Conservation (phyloP, 2,329 filamentous ascomycete species). For the Calonectria leucothoes region DNA sequence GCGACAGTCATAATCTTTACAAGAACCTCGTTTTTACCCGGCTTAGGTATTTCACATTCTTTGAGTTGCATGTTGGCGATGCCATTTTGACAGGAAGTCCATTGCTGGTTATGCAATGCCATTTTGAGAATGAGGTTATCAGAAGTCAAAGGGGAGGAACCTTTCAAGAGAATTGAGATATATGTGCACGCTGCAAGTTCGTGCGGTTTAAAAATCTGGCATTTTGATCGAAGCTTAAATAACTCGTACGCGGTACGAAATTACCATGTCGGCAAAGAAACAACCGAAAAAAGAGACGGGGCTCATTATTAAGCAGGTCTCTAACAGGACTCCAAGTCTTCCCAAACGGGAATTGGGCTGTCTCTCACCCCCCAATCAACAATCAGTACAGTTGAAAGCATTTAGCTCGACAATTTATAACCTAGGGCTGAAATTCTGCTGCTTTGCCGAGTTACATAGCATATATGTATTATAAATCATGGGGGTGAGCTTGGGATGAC, state of each 20-base stretch:
- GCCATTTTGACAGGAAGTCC: constrained; percentile 67
- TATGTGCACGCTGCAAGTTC: not conserved
- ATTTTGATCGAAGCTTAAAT: not conserved
- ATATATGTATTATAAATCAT: no score
- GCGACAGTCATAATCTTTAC: constrained; percentile 59
- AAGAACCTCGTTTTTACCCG: constrained; percentile 64
- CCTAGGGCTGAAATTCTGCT: no score
- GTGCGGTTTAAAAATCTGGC: not conserved
- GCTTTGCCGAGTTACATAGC: no score
- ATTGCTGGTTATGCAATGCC: constrained; percentile 55
- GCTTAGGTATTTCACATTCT: constrained; percentile 58
- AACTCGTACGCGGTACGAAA: not conserved
- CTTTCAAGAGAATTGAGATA: not conserved
- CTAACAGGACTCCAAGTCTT: no score
- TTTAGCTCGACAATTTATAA: no score
- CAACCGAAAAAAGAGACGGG: not conserved
- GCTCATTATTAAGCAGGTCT: not conserved
- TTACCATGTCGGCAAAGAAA: not conserved
- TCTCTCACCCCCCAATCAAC: no score
- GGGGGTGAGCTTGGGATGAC: no score
- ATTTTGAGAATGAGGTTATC: not conserved
- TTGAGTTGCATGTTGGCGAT: constrained; percentile 62
- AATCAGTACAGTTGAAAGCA: no score
- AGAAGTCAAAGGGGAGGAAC: not conserved
- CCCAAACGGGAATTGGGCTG: no score